phyloP scores from a whole-genome alignment of 208 protist genomes.

The Acanthamoeba polyphaga region DNA sequence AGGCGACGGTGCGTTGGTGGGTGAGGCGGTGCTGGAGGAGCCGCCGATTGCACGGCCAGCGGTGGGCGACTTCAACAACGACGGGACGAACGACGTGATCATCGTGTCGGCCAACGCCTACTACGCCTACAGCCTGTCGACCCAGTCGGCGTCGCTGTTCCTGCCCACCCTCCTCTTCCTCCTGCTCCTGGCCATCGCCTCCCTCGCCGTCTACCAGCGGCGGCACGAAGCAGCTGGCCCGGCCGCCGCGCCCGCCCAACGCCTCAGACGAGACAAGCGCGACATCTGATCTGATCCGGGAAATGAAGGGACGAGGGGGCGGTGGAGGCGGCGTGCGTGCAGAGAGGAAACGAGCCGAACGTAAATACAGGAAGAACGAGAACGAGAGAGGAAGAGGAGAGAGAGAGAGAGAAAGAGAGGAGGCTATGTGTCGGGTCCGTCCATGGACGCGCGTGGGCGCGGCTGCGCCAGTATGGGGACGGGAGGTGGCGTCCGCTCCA shows the following conservation, averaged over 20 bases:
- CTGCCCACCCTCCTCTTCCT: conserved; percentile 53
- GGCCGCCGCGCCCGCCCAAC: background rate
- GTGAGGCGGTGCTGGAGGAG: background rate
- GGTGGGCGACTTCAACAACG: conserved; percentile 84
- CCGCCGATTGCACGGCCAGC: conserved; percentile 74
- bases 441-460: conserved; percentile 2
- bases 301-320: background rate
- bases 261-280: conserved; percentile 40
- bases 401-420: background rate
- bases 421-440: background rate
- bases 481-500: conserved; percentile 30
- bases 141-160: conserved; percentile 54
- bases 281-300: background rate
- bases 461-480: conserved; percentile 29
- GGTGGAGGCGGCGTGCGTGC: background rate
- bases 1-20: conserved; percentile 27
- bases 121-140: conserved; percentile 55
- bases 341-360: background rate
- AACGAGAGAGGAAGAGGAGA: background rate
- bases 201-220: conserved; percentile 49
- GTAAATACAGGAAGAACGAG: conserved; percentile 3
- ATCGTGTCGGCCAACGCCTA: conserved; percentile 75
- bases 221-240: background rate
- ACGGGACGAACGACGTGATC: conserved; percentile 84
- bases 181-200: conserved; percentile 33